Base-by-base conservation (phyloP, 345 rosid species). In the Ailanthus altissimus region DNA sequence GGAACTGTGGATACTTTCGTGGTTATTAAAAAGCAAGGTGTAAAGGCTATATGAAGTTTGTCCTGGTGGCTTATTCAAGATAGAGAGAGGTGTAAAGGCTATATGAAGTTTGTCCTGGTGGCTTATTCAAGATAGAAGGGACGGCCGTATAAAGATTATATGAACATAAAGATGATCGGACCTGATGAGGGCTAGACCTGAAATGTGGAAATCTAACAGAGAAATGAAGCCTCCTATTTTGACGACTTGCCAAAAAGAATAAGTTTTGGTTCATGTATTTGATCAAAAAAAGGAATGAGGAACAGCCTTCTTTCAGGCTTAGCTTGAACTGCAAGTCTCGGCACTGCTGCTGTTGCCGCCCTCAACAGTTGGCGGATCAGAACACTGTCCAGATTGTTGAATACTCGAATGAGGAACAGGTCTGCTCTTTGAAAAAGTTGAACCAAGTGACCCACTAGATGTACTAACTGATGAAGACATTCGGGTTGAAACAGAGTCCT, bases 331-430 rank as follows among this genome's bases (percentile, higher is more conserved):
- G 46, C 9, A 77, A 13, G 79, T 66, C 78, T 79, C 82, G 1
- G 59, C 46, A 72, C 72, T 75, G 71, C 68, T 73, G 77, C 78
- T 63, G 53, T 83, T 73, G 67, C 43, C 49, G 79, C 78, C 58
- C 26, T 61, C 72, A 32, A 75, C 79, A 28, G 85, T 57, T 75
- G 90, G 75, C 67, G 86, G 83, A 76, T 85, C 79, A 75, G 94
- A 79, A 73, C 81, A 81, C 81, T 76, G 88, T 71, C 84, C 72
- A 65, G 91, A 78, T 61, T 83, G 86, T 80, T 81, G 92, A 63
- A 59, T 11, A 15, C 73, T 84, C 15, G 84, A 50, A 49, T 76
- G 84, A 70, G 82, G 77, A 75, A 75, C 76, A 13, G 79, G 53
- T 40, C 78, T 82, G 28, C 84, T 76, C 82, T 78, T 77, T 10